Base-by-base conservation (phyloP, 2,329 filamentous ascomycete species). In the Epicoccum sorghinum region DNA sequence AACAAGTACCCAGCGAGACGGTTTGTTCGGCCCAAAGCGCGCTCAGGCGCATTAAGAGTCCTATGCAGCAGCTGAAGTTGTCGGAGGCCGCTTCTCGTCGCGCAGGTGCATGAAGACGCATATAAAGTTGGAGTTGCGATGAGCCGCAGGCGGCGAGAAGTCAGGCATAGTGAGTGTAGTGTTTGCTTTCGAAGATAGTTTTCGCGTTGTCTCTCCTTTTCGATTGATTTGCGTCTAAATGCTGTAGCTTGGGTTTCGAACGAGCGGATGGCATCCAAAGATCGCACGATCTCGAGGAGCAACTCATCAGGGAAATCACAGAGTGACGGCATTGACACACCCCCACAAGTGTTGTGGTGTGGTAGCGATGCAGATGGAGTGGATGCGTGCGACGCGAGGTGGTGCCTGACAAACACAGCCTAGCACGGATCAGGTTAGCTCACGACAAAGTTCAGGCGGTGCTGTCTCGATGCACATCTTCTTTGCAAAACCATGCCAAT, bases 81-180 rank as follows among this genome's bases (percentile, higher is more conserved):
- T n/a, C 30, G 13, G 7, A 62, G 43, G 6, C 65, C 66, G 13
- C 52, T 18, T 33, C 33, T 44, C 1, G 65, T 65, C 3, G 62
- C 42, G 12, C 57, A 61, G n/a, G 63, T 57, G 3, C 47, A 36
- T 27, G 66, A 68, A 3, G 67, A 62, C 5, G 59, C 47, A 47
- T 71, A 71, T 8, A 72, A 54, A 22, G 55, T 35, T 2, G 68
- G 66, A 9, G 58, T 54, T 3, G 62, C 52, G 4, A 72, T 57
- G 5, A 45, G 42, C 22, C 59, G 59, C 5, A 71, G 37, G 9
- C 42, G 55, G 29, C 30, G 55, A 23, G 58, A 68, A 4, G 61
- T 55, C 4, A 69, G 54, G 42, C 59, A 63, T 1, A 71, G 56
- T 1, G 59, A 45, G 44, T 66, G 23, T 12, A 71, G 33, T 7